phyloP scores from a whole-genome alignment of 768 basidiomycete genomes.

The Lactarius vividus region DNA sequence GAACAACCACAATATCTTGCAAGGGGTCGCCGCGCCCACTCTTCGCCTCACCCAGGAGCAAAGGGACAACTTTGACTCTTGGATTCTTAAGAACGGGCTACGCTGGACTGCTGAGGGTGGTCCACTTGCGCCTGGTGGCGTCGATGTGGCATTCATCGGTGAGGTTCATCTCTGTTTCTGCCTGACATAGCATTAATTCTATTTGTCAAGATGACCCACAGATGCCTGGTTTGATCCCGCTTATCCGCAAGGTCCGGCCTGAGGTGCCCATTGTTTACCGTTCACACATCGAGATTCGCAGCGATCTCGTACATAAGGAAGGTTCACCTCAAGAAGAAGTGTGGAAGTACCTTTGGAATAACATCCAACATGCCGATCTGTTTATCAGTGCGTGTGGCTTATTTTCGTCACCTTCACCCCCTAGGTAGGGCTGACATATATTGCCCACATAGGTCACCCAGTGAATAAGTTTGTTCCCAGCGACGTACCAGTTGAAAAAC shows the following conservation, averaged over 20 bases:
- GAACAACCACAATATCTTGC: slow-evolving; percentile 94
- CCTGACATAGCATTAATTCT: background rate
- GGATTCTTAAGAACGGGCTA: slow-evolving; percentile 88
- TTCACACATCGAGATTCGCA: slow-evolving; percentile 90
- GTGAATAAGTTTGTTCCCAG: slow-evolving; percentile 92
- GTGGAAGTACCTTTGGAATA: slow-evolving; percentile 94
- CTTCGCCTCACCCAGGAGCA: slow-evolving; percentile 76
- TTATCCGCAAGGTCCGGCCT: slow-evolving; percentile 82
- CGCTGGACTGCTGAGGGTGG: slow-evolving; percentile 87
- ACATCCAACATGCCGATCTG: slow-evolving; percentile 84
- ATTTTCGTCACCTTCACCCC: background rate
- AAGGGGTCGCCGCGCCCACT: slow-evolving; percentile 82
- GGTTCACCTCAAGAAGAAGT: slow-evolving; percentile 88
- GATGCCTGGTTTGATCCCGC: slow-evolving; percentile 91
- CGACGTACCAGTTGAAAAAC: slow-evolving; percentile 69
- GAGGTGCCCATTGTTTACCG: slow-evolving; percentile 89
- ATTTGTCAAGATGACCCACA: slow-evolving; percentile 71
- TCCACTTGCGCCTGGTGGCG: slow-evolving; percentile 76
- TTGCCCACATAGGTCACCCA: slow-evolving; percentile 58
- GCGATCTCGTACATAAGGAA: slow-evolving; percentile 73
- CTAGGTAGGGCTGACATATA: background rate
- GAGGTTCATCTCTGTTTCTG: slow-evolving; percentile 21
- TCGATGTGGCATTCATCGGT: slow-evolving; percentile 90
- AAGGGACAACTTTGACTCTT: slow-evolving; percentile 77
- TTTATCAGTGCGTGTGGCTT: slow-evolving; percentile 68